Evolutionary conservation across 768 basidiomycete species (phyloP).

Genomic region (Pulveroboletus sp.): DNA sequence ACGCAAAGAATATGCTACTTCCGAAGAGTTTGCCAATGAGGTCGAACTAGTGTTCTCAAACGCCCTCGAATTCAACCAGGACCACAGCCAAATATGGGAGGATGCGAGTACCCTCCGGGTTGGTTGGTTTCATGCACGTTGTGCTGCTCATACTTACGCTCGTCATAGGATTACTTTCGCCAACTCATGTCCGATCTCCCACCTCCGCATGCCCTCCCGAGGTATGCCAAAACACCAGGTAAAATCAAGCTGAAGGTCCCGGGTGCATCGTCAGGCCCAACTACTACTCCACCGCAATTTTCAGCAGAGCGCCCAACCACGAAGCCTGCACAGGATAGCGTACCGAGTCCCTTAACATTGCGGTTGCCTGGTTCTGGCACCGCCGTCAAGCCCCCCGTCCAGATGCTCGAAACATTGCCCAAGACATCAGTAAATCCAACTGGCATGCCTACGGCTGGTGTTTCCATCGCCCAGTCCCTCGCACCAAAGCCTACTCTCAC

Average conservation of each 20-base stretch:
- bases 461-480: slow-evolving; percentile 16
- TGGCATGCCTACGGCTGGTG: slow-evolving; percentile 10
- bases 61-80: slow-evolving; percentile 83
- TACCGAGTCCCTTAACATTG: slow-evolving; percentile 18
- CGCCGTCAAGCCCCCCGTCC: slow-evolving; percentile 20
- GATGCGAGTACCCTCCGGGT: slow-evolving; percentile 68
- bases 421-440: slow-evolving; percentile 15
- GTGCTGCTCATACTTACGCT: slow-evolving; percentile 8
- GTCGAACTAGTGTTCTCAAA: slow-evolving; percentile 90
- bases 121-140: slow-evolving; percentile 18
- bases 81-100: slow-evolving; percentile 78
- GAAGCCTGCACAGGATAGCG: slow-evolving; percentile 17
- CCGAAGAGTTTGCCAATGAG: slow-evolving; percentile 74
- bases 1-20: slow-evolving; percentile 66
- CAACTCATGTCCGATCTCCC: slow-evolving; percentile 77
- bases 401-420: slow-evolving; percentile 17
- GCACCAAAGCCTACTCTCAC: slow-evolving; percentile 23
- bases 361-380: slow-evolving; percentile 20
- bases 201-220: slow-evolving; percentile 54
- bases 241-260: slow-evolving; percentile 76
- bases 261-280: slow-evolving; percentile 25
- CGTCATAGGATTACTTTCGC: slow-evolving; percentile 61
- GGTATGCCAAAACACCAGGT: slow-evolving; percentile 52
- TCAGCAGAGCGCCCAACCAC: slow-evolving; percentile 10
- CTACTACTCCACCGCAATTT: slow-evolving; percentile 12